These are phyloP conservation scores for Saxophila tyrrhenica DNA, from an alignment of 495 filamentous ascomycete genomes.

Conservation along the genomic window DNA sequence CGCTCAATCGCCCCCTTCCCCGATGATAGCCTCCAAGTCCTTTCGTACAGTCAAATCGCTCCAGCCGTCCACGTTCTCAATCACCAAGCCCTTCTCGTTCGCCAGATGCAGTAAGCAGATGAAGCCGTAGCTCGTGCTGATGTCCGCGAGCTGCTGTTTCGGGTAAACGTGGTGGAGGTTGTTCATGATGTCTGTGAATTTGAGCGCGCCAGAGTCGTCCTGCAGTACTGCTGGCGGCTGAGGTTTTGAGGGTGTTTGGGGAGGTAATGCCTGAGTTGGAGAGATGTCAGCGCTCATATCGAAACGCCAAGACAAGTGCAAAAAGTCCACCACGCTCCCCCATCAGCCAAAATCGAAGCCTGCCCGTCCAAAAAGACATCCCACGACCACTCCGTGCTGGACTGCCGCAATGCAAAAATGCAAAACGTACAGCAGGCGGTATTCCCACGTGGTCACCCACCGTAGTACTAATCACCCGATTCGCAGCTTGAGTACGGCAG, in stretches of 20 bases:
- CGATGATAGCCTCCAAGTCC: constrained; percentile 19
- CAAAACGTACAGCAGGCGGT: background rate
- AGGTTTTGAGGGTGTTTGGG: constrained; percentile 13
- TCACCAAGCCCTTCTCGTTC: constrained; percentile 85
- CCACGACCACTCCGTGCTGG: too few relatives aligned
- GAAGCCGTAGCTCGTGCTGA: constrained; percentile 94
- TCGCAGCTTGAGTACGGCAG: background rate
- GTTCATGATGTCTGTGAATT: constrained; percentile 87
- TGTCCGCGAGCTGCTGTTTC: constrained; percentile 73
- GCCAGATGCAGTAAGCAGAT: constrained; percentile 92
- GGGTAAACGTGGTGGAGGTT: constrained; percentile 76
- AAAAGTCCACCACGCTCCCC: too few relatives aligned
- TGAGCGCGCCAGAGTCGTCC: constrained; percentile 41
- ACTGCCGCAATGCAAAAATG: constrained; percentile 1
- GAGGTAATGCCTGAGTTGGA: background rate
- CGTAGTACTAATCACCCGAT: background rate
- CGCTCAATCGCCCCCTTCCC: constrained; percentile 1
- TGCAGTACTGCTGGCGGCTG: constrained; percentile 23
- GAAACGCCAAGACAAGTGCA: too few relatives aligned
- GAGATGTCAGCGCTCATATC: background rate
- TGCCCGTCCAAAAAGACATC: too few relatives aligned
- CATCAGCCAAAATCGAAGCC: background rate
- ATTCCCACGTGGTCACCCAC: background rate
- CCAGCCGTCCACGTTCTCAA: constrained; percentile 40
- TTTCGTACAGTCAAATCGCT: constrained; percentile 31